phyloP scores from a whole-genome alignment of 345 rosid species.

The Ricinus communis region DNA sequence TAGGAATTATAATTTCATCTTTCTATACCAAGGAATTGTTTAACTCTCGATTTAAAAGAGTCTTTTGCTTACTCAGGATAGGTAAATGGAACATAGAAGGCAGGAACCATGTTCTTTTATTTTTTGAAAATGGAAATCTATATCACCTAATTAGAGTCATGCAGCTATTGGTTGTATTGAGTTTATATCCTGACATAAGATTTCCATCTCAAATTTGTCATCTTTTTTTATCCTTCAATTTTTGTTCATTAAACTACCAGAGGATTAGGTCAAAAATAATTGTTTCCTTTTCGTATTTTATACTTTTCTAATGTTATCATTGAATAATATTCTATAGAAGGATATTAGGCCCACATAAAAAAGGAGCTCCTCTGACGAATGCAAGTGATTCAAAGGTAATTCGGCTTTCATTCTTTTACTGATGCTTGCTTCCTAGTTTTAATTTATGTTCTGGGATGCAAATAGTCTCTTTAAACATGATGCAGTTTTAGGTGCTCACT shows the following conservation, averaged over 20 bases:
- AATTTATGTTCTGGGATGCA: not conserved
- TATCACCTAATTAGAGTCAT: not conserved
- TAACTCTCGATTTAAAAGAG: too few species aligned
- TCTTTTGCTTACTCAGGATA: too few species aligned
- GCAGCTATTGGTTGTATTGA: not conserved
- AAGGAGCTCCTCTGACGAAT: slow-evolving; percentile 27
- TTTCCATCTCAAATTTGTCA: not conserved
- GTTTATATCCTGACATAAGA: not conserved
- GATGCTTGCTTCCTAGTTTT: slow-evolving; percentile 1
- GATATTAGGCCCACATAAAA: slow-evolving; percentile 31
- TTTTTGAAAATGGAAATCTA: not conserved
- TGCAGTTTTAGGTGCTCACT: slow-evolving; percentile 3
- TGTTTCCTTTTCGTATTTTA: not conserved
- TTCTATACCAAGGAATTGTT: too few species aligned
- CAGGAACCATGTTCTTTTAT: too few species aligned
- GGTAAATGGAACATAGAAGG: too few species aligned
- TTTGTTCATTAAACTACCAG: not conserved
- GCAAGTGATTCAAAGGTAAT: slow-evolving; percentile 49
- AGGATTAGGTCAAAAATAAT: not conserved
- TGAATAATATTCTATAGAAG: slow-evolving; percentile 26
- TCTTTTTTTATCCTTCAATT: not conserved
- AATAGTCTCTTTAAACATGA: not conserved
- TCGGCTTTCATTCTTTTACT: slow-evolving; percentile 3
- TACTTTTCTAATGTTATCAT: slow-evolving; percentile 1
- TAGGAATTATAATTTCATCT: too few species aligned